phyloP scores from a whole-genome alignment of 257 asterid species.

The Thymus quinquecostatus region DNA sequence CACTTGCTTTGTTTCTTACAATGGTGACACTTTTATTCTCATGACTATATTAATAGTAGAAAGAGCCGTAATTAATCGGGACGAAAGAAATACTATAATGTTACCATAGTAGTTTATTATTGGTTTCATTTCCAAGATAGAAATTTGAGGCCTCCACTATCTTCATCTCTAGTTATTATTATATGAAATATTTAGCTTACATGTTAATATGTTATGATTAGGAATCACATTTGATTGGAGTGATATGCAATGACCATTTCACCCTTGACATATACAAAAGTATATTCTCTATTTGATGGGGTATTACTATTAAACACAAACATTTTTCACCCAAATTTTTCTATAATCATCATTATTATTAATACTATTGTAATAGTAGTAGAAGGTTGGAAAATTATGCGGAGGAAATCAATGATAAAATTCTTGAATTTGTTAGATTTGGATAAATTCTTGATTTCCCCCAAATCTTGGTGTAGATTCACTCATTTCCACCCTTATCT shows the following conservation, averaged over 20 bases:
- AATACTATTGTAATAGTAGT: not conserved
- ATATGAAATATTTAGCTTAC: not conserved
- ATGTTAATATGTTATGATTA: not conserved
- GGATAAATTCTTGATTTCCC: constrained; percentile 19
- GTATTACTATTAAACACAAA: no score
- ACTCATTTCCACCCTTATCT: not conserved
- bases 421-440: constrained; percentile 18
- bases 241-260: constrained; percentile 17
- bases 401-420: not conserved
- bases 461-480: constrained; percentile 30
- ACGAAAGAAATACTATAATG: no score
- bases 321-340: not conserved
- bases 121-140: no score
- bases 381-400: not conserved
- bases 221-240: constrained; percentile 13
- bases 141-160: not conserved
- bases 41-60: not conserved
- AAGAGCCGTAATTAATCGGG: no score
- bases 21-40: constrained; percentile 27
- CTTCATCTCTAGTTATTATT: not conserved
- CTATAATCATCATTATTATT: not conserved
- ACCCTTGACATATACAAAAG: not conserved
- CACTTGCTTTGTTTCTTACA: constrained; percentile 29
- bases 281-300: not conserved
- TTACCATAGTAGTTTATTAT: no score